phyloP scores from a whole-genome alignment of 1,284 basidiomycete genomes.

The Sparassis latifolia region DNA sequence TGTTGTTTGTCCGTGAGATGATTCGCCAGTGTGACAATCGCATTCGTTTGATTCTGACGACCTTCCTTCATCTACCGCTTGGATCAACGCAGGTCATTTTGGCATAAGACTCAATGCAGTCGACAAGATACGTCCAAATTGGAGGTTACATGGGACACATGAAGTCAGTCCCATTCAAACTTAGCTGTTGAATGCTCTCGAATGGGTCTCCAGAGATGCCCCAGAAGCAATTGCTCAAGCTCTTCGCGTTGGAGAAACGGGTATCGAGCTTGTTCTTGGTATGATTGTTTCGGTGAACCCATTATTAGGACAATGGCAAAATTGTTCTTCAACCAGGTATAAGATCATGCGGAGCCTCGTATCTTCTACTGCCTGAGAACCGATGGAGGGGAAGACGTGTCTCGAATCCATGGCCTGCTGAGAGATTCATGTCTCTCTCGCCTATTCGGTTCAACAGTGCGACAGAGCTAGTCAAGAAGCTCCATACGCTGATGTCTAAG shows the following conservation, averaged over 20 bases:
- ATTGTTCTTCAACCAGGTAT: constrained; percentile 19
- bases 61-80: too few species aligned
- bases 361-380: constrained; percentile 20
- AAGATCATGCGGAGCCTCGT: constrained; percentile 26
- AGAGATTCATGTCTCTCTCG: constrained; percentile 26
- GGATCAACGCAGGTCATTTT: too few species aligned
- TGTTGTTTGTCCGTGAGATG: too few species aligned
- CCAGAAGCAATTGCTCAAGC: constrained; percentile 9
- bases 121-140: constrained; percentile 23
- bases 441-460: constrained; percentile 23
- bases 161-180: constrained; percentile 13
- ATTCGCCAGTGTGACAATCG: too few species aligned
- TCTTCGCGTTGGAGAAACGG: constrained; percentile 1
- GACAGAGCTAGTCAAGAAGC: constrained; percentile 20
- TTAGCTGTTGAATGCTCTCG: background rate
- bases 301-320: background rate
- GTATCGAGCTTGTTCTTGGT: constrained; percentile 16
- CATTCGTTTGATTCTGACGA: too few species aligned
- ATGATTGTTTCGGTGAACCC: background rate
- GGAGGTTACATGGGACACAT: constrained; percentile 20
- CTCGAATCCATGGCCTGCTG: constrained; percentile 3
- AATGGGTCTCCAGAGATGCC: constrained; percentile 3
- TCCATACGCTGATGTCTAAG: constrained; percentile 18
- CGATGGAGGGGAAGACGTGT: background rate
- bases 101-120: constrained; percentile 4